A percentile compares a stretch with the other conserved stretches of the same genome.
Conservation (phyloP, 257 asterid genomes). For the Osmanthus fragrans region DNA sequence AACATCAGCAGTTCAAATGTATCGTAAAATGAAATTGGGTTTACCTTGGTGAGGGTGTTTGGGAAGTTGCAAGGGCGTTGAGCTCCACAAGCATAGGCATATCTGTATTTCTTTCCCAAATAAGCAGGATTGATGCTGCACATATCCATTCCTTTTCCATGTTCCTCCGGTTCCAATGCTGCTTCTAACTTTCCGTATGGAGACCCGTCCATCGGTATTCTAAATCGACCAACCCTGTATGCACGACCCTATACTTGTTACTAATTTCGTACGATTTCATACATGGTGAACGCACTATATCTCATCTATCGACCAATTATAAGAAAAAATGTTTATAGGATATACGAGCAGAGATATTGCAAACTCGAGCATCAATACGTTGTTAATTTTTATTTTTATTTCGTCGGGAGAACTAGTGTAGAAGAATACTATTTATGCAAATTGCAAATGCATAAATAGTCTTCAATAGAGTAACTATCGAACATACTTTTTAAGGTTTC, state of each 20-base stretch:
- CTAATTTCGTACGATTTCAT: neutral
- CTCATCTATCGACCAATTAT: neutral
- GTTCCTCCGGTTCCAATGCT: conserved; percentile 87
- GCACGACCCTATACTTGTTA: neutral
- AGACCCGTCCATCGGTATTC: conserved; percentile 82
- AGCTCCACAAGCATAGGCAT: conserved; percentile 96
- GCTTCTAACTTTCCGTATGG: conserved; percentile 74
- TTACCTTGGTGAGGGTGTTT: conserved; percentile 89
- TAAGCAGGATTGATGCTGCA: conserved; percentile 79
- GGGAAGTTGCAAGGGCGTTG: conserved; percentile 94
- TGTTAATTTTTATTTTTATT: too few relatives aligned
- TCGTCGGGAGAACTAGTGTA: neutral
- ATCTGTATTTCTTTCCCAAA: conserved; percentile 79
- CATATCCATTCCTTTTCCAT: conserved; percentile 95
- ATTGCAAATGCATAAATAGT: neutral
- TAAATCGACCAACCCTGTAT: conserved; percentile 81
- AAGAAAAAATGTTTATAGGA: neutral
- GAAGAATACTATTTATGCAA: neutral
- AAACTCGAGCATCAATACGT: too few relatives aligned
- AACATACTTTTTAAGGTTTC: neutral
- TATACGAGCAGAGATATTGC: too few relatives aligned
- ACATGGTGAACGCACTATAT: neutral
- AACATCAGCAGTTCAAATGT: neutral
- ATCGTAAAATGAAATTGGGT: neutral
- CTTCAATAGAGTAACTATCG: neutral